A percentile compares a stretch with the other conserved stretches of the same genome.
phyloP scores from a whole-genome alignment of 148 eudicot genomes.

The Hydrangea macrophylla region DNA sequence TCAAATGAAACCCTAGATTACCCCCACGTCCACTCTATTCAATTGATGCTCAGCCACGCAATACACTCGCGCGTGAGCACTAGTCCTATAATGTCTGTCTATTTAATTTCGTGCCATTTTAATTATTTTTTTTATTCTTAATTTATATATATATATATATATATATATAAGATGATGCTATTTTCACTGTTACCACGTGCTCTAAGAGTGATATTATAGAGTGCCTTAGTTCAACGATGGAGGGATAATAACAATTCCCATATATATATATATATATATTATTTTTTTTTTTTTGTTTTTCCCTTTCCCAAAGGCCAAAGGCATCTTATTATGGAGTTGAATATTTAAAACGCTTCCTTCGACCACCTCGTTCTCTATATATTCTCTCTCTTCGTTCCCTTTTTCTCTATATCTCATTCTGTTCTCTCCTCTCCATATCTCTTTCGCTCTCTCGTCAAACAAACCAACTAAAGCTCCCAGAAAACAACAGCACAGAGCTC shows the following conservation, averaged over 20 bases:
- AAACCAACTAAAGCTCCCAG: conserved; percentile 3
- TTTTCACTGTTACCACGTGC: too few species aligned
- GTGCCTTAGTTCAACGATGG: background rate
- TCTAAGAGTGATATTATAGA: too few species aligned
- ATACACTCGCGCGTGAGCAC: too few species aligned
- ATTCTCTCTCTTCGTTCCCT: background rate
- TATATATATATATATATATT: background rate
- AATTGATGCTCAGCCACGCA: too few species aligned
- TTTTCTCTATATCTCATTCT: background rate
- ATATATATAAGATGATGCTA: too few species aligned
- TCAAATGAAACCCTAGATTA: too few species aligned
- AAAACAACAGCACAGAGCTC: conserved; percentile 22
- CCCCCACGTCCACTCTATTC: too few species aligned
- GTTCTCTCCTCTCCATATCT: background rate
- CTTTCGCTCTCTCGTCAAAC: background rate
- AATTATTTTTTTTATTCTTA: too few species aligned
- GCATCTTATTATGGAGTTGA: conserved; percentile 1
- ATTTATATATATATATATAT: too few species aligned
- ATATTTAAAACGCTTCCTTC: conserved; percentile 18
- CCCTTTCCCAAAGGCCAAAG: background rate
- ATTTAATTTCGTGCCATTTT: too few species aligned
- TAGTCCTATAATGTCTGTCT: too few species aligned
- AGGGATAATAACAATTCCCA: too few species aligned
- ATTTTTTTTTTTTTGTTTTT: background rate
- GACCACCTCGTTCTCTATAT: background rate